Evolutionary conservation across 768 basidiomycete genomes (phyloP).

Genomic region (Coprinopsis cinerea): DNA sequence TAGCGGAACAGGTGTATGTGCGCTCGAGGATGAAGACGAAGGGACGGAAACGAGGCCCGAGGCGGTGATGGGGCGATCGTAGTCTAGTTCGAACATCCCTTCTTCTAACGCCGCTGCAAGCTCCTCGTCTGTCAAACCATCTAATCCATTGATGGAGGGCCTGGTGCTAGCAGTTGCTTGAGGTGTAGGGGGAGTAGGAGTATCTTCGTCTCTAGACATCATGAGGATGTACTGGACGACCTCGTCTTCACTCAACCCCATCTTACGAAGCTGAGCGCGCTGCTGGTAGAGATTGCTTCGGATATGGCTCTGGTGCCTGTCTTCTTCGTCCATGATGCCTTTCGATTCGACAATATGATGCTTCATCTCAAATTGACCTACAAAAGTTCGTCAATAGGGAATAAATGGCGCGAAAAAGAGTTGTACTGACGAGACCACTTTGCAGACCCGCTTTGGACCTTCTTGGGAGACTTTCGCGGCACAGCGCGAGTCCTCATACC

Average conservation of each 20-base stretch:
- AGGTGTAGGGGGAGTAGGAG: constrained; percentile 4
- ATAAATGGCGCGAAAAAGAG: constrained; percentile 2
- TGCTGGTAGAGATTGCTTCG: constrained; percentile 56
- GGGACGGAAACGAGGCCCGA: background rate
- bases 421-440: constrained; percentile 43
- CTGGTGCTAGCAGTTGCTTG: no score
- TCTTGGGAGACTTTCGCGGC: background rate
- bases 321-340: constrained; percentile 47
- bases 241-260: constrained; percentile 70
- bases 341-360: constrained; percentile 58
- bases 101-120: constrained; percentile 32
- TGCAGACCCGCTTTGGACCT: constrained; percentile 14
- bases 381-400: constrained; percentile 7
- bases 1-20: background rate
- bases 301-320: constrained; percentile 25
- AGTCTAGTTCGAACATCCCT: constrained; percentile 36
- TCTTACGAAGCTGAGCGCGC: constrained; percentile 42
- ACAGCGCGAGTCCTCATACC: constrained; percentile 21
- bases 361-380: constrained; percentile 61
- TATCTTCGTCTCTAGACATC: constrained; percentile 76
- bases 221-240: constrained; percentile 78
- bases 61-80: background rate
- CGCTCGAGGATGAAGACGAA: background rate
- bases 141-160: no score
- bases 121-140: constrained; percentile 9